Conservation (phyloP, 1,139 yeast genomes). For the Petasospora fabianii region DNA sequence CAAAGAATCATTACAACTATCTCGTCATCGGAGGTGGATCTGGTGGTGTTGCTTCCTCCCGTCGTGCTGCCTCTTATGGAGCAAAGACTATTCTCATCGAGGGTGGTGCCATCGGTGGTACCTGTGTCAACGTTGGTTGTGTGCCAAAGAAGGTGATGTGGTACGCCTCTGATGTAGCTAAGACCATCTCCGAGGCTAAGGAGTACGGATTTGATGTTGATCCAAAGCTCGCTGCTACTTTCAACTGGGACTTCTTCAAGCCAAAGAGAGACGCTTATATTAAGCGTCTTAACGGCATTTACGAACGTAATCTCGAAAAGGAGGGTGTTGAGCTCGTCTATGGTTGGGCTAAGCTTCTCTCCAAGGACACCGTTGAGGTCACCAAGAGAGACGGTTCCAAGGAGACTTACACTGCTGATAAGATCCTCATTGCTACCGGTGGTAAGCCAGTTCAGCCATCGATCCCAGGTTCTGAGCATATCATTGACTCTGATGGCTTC, state of each 20-base stretch:
- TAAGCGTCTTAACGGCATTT: conserved; percentile 83
- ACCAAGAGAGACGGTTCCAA: conserved; percentile 52
- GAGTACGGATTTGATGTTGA: conserved; percentile 75
- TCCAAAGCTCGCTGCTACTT: conserved; percentile 51
- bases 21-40: conserved; percentile 99
- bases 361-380: conserved; percentile 78
- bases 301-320: conserved; percentile 77
- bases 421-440: conserved; percentile 88
- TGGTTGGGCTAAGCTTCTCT: conserved; percentile 82
- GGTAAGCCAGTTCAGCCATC: conserved; percentile 76
- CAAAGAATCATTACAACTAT: conserved; percentile 68
- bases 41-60: conserved; percentile 97
- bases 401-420: conserved; percentile 70
- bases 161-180: conserved; percentile 91
- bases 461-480: conserved; percentile 78
- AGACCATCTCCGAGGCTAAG: conserved; percentile 64
- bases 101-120: conserved; percentile 84
- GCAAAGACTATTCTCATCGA: conserved; percentile 84
- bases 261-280: conserved; percentile 90
- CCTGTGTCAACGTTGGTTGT: conserved; percentile 99
- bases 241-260: conserved; percentile 80
- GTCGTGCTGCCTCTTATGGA: conserved; percentile 94
- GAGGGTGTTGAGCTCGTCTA: conserved; percentile 86
- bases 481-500: conserved; percentile 90
- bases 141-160: conserved; percentile 99